phyloP scores from a whole-genome alignment of 1,139 yeast species.

The Lizanozyma gosingica region DNA sequence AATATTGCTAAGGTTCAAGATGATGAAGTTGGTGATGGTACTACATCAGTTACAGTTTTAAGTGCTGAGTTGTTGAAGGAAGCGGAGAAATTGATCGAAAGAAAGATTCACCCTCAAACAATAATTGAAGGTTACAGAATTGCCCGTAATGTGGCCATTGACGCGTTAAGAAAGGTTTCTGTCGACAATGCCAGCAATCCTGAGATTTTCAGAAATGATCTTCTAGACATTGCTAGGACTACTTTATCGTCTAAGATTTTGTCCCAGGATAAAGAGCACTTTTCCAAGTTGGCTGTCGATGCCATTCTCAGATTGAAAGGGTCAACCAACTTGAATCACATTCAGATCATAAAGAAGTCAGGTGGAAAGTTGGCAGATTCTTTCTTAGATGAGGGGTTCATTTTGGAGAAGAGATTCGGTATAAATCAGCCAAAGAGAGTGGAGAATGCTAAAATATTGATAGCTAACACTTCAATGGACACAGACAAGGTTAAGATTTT shows the following conservation, averaged over 20 bases:
- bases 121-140: constrained; percentile 92
- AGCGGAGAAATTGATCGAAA: constrained; percentile 88
- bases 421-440: constrained; percentile 86
- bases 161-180: constrained; percentile 70
- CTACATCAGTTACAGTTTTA: constrained; percentile 94
- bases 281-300: constrained; percentile 86
- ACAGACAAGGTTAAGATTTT: constrained; percentile 95
- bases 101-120: constrained; percentile 95
- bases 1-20: constrained; percentile 96
- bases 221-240: constrained; percentile 82
- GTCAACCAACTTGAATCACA: constrained; percentile 88
- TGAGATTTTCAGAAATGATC: constrained; percentile 64
- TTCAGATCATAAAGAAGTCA: constrained; percentile 84
- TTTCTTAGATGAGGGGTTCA: constrained; percentile 91
- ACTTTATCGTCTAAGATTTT: constrained; percentile 89
- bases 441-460: constrained; percentile 75
- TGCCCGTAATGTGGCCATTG: constrained; percentile 75
- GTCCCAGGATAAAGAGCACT: constrained; percentile 88
- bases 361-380: constrained; percentile 93
- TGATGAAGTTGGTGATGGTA: constrained; percentile 98
- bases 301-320: constrained; percentile 90
- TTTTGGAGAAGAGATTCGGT: constrained; percentile 86
- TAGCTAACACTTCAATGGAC: constrained; percentile 95
- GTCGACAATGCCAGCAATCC: constrained; percentile 61
- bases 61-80: constrained; percentile 89